Evolutionary conservation across 164 flowering plant species (phyloP), one percentile per base, ranked within the genome.

Genomic region (Umbellularia californica): DNA sequence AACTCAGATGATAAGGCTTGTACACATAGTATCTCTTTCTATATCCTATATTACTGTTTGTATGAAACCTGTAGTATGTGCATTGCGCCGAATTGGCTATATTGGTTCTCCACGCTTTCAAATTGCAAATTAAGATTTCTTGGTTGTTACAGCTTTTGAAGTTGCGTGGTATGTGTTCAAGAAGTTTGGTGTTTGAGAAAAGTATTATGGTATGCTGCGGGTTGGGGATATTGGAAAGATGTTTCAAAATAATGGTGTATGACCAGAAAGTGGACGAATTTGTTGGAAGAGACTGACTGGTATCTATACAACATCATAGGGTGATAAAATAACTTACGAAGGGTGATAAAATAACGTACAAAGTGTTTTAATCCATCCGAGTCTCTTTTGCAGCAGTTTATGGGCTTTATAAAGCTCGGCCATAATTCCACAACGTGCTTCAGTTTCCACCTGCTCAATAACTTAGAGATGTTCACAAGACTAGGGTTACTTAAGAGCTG

Each of bases 101-200:
- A 72, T 83, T 81, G 77, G 79, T 82, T 82, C 83, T 22, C 50
- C 65, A 58, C 76, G 55, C 75, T 74, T 64, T 83, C 69, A 75
- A 72, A 78, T 81, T 77, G 80, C 71, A 72, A 86, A 81, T 41
- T 85, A 80, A 83, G 80, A 70, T 82, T 80, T 83, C 75, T 89
- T 89, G 83, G 83, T 78, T 85, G 81, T 87, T 87, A 90, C 94
- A 89, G 95, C 88, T 87, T 75, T 77, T 77, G 81, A 78, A 81
- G 88, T 85, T 88, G 87, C 92, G 84, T 87, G 88, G 84, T 74
- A 23, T 23, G 68, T 50, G 22, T 83, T 79, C 91, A 85, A 86
- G 90, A 85, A 82, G 81, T 78, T 72, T 63, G 86, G 82, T 84
- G 83, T 90, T 65, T 41, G 82, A 81, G 74, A 30, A 67, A 55